phyloP scores from a whole-genome alignment of 2,329 filamentous ascomycete genomes.

The Fusarium papillatum region DNA sequence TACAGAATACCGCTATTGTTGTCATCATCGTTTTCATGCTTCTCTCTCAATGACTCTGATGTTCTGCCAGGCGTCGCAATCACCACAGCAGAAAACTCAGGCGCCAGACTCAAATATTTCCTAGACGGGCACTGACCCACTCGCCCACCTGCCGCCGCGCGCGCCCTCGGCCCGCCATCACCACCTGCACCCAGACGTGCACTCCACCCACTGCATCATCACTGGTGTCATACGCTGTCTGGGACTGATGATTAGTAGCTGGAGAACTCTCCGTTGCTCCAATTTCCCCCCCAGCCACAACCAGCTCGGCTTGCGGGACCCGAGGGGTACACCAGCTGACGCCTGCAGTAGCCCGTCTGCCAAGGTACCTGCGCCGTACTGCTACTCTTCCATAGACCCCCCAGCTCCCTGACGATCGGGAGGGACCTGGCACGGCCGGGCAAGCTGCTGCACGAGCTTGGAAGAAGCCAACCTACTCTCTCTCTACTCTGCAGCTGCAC shows the following conservation, averaged over 20 bases:
- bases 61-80: neutral
- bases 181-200: neutral
- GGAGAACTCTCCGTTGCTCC: conserved; percentile 21
- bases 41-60: conserved; percentile 5
- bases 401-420: conserved; percentile 25
- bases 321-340: neutral
- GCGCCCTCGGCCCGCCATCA: conserved; percentile 35
- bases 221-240: conserved; percentile 10
- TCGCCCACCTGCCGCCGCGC: conserved; percentile 16
- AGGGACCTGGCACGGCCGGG: conserved; percentile 5
- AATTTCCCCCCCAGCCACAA: conserved; percentile 40
- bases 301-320: conserved; percentile 17
- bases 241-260: conserved; percentile 21
- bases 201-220: conserved; percentile 17
- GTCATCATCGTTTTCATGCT: neutral
- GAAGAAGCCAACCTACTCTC: conserved; percentile 26
- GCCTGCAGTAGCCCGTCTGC: neutral
- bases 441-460: conserved; percentile 24
- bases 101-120: conserved; percentile 7
- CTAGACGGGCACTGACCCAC: conserved; percentile 6
- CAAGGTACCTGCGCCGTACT: conserved; percentile 8
- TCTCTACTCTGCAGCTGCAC: conserved; percentile 7
- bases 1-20: neutral
- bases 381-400: conserved; percentile 14
- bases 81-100: conserved; percentile 5